These are phyloP conservation scores for Exserohilum rostratum DNA, from an alignment of 2,329 filamentous ascomycete species.

Conservation along the genomic window DNA sequence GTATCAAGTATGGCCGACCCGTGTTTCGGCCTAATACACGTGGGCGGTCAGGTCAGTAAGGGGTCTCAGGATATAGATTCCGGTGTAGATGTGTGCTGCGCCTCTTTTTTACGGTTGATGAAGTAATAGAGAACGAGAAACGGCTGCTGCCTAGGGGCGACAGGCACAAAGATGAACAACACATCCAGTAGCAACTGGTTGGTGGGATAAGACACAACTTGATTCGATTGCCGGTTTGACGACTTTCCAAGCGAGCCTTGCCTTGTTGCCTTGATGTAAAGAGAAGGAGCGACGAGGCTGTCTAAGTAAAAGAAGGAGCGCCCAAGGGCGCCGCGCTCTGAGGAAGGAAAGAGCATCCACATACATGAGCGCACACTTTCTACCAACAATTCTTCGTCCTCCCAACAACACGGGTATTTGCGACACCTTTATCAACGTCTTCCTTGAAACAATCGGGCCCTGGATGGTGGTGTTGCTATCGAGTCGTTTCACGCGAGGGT, in stretches of 20 bases:
- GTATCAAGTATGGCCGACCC: conserved; percentile 26
- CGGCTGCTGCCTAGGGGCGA: conserved; percentile 30
- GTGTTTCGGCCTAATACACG: conserved; percentile 30
- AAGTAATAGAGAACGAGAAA: conserved; percentile 27
- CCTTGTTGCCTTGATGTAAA: not conserved
- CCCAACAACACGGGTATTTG: conserved; percentile 17
- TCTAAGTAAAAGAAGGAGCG: conserved; percentile 24
- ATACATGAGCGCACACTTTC: conserved; percentile 42
- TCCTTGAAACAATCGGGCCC: conserved; percentile 12
- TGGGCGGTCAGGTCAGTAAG: conserved; percentile 24
- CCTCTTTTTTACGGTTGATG: conserved; percentile 18
- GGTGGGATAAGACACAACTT: conserved; percentile 3
- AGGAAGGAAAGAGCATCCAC: conserved; percentile 36
- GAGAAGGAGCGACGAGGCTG: not conserved
- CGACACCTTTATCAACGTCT: conserved; percentile 26
- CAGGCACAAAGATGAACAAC: conserved; percentile 5
- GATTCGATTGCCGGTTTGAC: not conserved
- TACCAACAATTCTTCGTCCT: conserved; percentile 21
- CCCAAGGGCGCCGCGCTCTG: conserved; percentile 22
- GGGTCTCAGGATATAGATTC: conserved; percentile 4
- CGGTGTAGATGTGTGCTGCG: conserved; percentile 27
- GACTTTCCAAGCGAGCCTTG: too few species aligned
- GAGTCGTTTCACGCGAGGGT: conserved; percentile 20
- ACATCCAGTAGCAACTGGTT: not conserved
- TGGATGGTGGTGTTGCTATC: conserved; percentile 17